phyloP scores from a whole-genome alignment of 2,329 filamentous ascomycete species.

The Hypoxylon sp. region DNA sequence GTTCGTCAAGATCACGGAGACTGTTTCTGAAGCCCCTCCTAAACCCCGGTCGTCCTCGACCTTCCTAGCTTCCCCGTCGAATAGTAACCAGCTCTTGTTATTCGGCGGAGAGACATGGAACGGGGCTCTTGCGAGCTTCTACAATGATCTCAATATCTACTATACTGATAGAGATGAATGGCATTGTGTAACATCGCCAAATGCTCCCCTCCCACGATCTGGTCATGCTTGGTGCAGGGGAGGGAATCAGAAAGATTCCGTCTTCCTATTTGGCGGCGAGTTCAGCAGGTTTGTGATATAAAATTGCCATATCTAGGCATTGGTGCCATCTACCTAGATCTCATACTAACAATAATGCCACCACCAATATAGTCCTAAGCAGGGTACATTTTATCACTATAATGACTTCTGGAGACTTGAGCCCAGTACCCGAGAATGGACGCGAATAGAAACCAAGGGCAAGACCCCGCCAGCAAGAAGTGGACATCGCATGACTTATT shows the following conservation, averaged over 20 bases:
- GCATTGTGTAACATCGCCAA: slow-evolving; percentile 90
- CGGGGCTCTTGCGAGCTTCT: slow-evolving; percentile 83
- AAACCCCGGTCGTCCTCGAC: slow-evolving; percentile 84
- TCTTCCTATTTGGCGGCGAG: slow-evolving; percentile 96
- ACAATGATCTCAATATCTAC: slow-evolving; percentile 77
- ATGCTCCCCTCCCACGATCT: slow-evolving; percentile 89
- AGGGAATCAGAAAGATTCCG: slow-evolving; percentile 81
- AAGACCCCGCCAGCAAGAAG: slow-evolving; percentile 87
- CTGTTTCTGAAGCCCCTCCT: slow-evolving; percentile 77
- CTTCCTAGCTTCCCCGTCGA: slow-evolving; percentile 86
- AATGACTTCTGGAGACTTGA: slow-evolving; percentile 98
- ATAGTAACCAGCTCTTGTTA: slow-evolving; percentile 88
- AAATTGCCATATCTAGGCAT: background rate
- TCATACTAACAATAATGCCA: slow-evolving; percentile 23
- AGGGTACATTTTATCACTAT: slow-evolving; percentile 99
- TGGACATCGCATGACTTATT: slow-evolving; percentile 96
- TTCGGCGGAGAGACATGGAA: slow-evolving; percentile 98
- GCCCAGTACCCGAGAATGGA: slow-evolving; percentile 88
- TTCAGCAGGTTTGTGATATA: slow-evolving; percentile 77
- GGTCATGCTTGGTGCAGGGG: slow-evolving; percentile 96
- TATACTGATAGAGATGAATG: slow-evolving; percentile 90
- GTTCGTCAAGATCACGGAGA: slow-evolving; percentile 94
- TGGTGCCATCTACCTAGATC: background rate
- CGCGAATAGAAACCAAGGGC: slow-evolving; percentile 83
- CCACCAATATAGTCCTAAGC: slow-evolving; percentile 74